Evolutionary conservation across 495 filamentous ascomycete genomes (phyloP).

Genomic region (Aspergillus taichungensis): DNA sequence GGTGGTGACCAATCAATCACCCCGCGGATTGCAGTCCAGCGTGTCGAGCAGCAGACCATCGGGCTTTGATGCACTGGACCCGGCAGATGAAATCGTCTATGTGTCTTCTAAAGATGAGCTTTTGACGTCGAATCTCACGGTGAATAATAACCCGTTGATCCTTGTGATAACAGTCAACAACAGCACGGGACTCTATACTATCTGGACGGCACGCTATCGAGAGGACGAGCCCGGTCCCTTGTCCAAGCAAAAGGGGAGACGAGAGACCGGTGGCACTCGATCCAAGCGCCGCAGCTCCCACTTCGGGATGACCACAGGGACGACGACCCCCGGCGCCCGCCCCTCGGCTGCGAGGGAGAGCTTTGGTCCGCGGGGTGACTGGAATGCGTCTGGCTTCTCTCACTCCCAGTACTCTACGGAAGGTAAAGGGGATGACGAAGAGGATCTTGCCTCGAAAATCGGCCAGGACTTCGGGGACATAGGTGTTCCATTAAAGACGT

Average conservation of each 20-base stretch:
- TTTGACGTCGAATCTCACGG: constrained; percentile 8
- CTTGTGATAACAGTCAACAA: constrained; percentile 77
- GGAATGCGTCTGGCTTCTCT: constrained; percentile 26
- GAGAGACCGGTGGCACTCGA: constrained; percentile 46
- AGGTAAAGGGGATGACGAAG: constrained; percentile 28
- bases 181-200: constrained; percentile 59
- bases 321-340: constrained; percentile 64
- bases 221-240: constrained; percentile 47
- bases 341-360: constrained; percentile 44
- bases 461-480: constrained; percentile 68
- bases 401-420: constrained; percentile 30
- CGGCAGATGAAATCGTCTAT: constrained; percentile 72
- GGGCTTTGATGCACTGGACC: constrained; percentile 47
- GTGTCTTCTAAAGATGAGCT: constrained; percentile 54
- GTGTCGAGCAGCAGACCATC: constrained; percentile 21
- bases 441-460: constrained; percentile 61
- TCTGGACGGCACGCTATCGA: constrained; percentile 70
- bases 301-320: constrained; percentile 68
- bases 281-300: constrained; percentile 77
- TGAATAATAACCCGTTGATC: constrained; percentile 41
- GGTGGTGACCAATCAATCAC: constrained; percentile 52
- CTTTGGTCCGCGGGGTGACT: constrained; percentile 39
- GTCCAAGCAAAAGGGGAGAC: constrained; percentile 35
- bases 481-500: constrained; percentile 60
- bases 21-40: constrained; percentile 24